Base-by-base conservation (phyloP, 1,284 basidiomycete genomes). In the Trametes versicolor region DNA sequence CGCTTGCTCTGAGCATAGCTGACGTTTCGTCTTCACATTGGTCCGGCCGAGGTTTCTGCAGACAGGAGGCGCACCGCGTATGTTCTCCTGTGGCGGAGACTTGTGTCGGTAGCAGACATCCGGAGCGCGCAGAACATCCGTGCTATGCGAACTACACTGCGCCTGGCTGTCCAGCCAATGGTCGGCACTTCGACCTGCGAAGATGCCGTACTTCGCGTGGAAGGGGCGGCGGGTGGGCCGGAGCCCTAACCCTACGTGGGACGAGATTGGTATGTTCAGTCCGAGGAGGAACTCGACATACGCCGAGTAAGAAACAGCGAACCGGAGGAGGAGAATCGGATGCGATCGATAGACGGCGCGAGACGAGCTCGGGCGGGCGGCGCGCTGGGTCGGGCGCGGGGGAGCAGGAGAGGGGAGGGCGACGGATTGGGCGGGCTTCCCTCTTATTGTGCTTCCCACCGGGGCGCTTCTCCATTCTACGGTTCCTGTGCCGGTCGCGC, bases 381-480 rank as follows among this genome's bases (percentile, higher is more conserved):
- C 49, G 58, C 56, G 47, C 43, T 56, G 27, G 34, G 58, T 29
- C 47, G 45, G 50, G 55, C 32, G 47, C 57, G 23, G 43, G 63
- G 49, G 61, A 58, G 63, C 68, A 69, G 65, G 54, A 60, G 68
- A 67, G 68, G 66, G 62, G 56, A 70, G 58, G 66, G 50, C 21
- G 64, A 65, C 68, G 21, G n/a, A 59, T 67, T 62, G 45, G 65
- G 68, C 60, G 58, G 48, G 45, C 65, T 70, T 65, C 68, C 63
- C 53, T 53, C 58, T 36, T 47, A 54, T 64, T 64, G 63, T 58
- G 39, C 55, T 67, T 70, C 68, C 64, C 68, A 70, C 68, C 55
- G 58, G 48, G 53, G 57, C 63, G 63, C 62, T 70, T 70, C 68
- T 70, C 64, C 63, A 70, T 70, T 70, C 66, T 70, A 61, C 68